A percentile compares a stretch with the other conserved stretches of the same genome.
These are phyloP conservation scores for Ramalina intermedia DNA, from an alignment of 495 filamentous ascomycete genomes.

Conservation along the genomic window DNA sequence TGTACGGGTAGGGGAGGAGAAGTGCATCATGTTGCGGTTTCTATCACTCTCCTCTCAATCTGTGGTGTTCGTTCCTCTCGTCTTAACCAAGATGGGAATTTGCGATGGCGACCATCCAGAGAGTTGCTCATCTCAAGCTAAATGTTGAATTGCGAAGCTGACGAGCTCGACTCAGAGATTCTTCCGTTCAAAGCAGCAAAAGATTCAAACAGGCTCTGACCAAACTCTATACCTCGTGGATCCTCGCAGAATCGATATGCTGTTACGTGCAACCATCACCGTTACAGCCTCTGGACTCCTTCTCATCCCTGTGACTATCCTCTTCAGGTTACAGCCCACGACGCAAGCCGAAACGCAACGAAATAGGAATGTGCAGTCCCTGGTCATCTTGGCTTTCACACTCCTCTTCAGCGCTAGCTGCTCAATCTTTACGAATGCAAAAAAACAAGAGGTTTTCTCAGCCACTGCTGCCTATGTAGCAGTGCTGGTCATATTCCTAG, in stretches of 20 bases:
- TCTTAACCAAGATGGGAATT: too few relatives aligned
- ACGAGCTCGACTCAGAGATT: not conserved
- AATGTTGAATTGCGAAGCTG: not conserved
- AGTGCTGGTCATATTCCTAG: conserved; percentile 18
- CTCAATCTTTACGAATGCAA: conserved; percentile 13
- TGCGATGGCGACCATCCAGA: too few relatives aligned
- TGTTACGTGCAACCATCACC: not conserved
- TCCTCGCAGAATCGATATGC: conserved; percentile 1
- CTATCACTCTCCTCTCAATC: too few relatives aligned
- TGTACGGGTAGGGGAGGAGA: too few relatives aligned
- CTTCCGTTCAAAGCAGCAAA: conserved; percentile 1
- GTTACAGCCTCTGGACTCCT: not conserved
- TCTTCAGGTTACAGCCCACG: not conserved
- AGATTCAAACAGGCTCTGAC: not conserved
- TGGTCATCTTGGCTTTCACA: conserved; percentile 8
- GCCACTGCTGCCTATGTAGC: conserved; percentile 18
- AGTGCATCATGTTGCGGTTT: too few relatives aligned
- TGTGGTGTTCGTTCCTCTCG: too few relatives aligned
- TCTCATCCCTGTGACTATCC: conserved; percentile 4
- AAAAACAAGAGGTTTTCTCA: conserved; percentile 16
- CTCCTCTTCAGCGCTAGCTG: conserved; percentile 7
- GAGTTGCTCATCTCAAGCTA: too few relatives aligned
- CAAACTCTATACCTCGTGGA: not conserved
- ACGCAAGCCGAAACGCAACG: not conserved
- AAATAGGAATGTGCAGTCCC: conserved; percentile 2